Base-by-base conservation (phyloP, 106 monocot species). In the Posidonia australis region DNA sequence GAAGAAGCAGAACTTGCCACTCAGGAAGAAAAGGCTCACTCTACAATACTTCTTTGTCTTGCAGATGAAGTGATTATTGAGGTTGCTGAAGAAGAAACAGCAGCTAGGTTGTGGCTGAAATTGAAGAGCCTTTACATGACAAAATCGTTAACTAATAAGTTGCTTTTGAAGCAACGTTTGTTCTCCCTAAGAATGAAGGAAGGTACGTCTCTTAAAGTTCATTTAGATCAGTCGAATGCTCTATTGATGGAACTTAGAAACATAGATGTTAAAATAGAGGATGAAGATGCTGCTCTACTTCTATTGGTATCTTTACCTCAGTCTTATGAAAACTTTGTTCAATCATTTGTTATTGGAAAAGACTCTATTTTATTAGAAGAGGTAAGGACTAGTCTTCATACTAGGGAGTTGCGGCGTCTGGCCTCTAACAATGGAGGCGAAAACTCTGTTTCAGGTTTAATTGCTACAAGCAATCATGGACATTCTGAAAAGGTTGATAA, bases 321-420 rank as follows among this genome's bases (percentile, higher is more conserved):
- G 5, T 58, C 58, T 20, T 58, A 58, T 29, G 58, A 25, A 17
- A 58, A 58, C 18, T 27, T 58, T 51, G 13, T 51, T 51, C 51
- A 51, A 16, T 51, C 51, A 14, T 51, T 51, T 51, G 19, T 51
- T 51, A 19, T 51, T 14, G 51, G 51, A 51, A 51, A 19, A 51
- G 36, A 36, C 36, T 36, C 36, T 36, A 36, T 36, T 7, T 36
- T 7, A 36, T 36, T 36, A 36, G 36, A 36, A 36, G 36, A 36
- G 36, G 36, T 36, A 36, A 36, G 36, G 7, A 7, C 36, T 36
- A 36, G 36, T 7, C 36, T 36, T 36, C 36, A 36, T 36, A 36
- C 36, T 36, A 36, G 36, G 36, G 36, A 36, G 36, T 7, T 36
- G 7, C 7, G 36, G 36, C 7, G 36, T 36, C 36, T 36, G 36